phyloP scores from a whole-genome alignment of 83 land plant genomes.

The Isoetes engelmannii region DNA sequence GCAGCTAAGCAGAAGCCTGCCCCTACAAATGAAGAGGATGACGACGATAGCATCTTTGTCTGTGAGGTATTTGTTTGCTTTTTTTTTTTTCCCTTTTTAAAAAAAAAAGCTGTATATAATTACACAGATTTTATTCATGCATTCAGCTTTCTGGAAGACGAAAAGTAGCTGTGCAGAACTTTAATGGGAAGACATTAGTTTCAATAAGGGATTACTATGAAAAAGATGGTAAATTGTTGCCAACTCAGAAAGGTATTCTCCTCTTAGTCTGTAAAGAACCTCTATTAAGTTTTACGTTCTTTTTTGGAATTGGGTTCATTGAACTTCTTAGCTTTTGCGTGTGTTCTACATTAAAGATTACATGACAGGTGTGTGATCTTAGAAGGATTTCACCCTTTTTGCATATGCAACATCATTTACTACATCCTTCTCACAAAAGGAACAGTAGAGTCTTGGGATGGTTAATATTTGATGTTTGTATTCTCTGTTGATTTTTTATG shows the following conservation, averaged over 20 bases:
- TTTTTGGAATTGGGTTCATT: no score
- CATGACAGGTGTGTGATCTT: no score
- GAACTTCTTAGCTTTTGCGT: no score
- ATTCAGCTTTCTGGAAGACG: slow-evolving; percentile 65
- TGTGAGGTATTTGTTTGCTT: neutral
- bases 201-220: slow-evolving; percentile 83
- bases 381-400: no score
- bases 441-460: no score
- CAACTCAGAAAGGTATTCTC: slow-evolving; percentile 52
- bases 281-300: no score
- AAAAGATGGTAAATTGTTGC: slow-evolving; percentile 68
- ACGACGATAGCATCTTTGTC: slow-evolving; percentile 14
- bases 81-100: neutral
- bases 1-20: neutral
- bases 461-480: no score
- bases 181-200: slow-evolving; percentile 67
- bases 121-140: neutral
- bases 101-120: neutral
- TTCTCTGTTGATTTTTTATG: no score
- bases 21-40: slow-evolving; percentile 1
- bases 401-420: no score
- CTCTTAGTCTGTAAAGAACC: neutral
- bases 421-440: no score
- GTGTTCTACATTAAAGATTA: no score
- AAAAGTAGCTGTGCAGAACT: slow-evolving; percentile 69